Base-by-base conservation (phyloP, 179 eudicot genomes). In the Heliamphora pulchella region DNA sequence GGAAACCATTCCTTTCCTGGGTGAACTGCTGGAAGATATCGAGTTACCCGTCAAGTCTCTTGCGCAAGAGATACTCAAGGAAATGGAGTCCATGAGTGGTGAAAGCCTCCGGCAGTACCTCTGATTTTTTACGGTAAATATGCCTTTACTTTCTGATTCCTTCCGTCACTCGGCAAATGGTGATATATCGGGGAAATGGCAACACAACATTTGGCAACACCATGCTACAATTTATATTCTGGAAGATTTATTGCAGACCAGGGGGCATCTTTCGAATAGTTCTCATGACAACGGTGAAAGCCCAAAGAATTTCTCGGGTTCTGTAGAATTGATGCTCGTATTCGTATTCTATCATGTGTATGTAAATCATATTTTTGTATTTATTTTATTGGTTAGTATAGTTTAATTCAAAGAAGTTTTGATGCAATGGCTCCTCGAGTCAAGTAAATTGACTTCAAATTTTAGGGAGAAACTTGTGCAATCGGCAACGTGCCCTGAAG, bases 1-100 rank as follows among this genome's bases (percentile, higher is more conserved):
- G 10, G 99, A 96, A 80, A 93, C 98, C 14, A 94, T 96, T 47
- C 98, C 99, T 54, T 91, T 91, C 93, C 94, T 92, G 2, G 92
- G 90, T 47, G 98, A 96, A 86, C 82, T 93, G 86, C 89, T 96
- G 41, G 99, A 96, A 85, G 99, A 96, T 81, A 90, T 85, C 0
- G 99, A 96, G 87, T 87, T 85, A 61, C 84, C 91, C 15, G 97
- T 96, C 43, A 96, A 93, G 83, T 86, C 92, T 20, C 94, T 94
- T 69, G 98, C 99, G 4, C 99, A 94, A 85, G 98, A 96, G 79
- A 90, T 93, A 73, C 87, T 93, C 10, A 93, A 87, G 84, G 99
- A 96, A 80, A 87, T 96, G 82, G 99, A 96, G 83, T 59, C 87
- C 39, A 51, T 94, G 90, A 93, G 99, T 77, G 98, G 98, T 75